Evolutionary conservation across 2,329 filamentous ascomycete genomes (phyloP), one percentile per base, ranked within the genome.

Genomic region (Pyricularia grisea): DNA sequence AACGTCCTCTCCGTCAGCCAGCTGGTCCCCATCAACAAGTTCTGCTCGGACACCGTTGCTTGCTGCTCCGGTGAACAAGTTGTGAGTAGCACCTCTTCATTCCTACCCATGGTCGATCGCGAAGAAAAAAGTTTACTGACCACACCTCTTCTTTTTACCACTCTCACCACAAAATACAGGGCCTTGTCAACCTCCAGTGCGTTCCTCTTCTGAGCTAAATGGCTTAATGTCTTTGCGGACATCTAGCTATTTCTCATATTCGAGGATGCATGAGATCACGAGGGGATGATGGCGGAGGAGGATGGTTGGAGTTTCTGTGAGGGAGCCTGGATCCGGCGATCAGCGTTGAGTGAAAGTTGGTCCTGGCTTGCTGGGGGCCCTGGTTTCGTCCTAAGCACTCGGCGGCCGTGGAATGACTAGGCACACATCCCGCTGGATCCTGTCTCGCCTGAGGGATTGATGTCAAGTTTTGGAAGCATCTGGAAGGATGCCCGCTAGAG

Each of bases 401-500:
- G 58, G n/a, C 14, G 14, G 10, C 58, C 25, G 42, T n/a, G 20
- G 42, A 50, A 17, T 2, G n/a, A 17, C 6, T 27, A 61, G 17
- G 10, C 11, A 12, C 58, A 25, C 58, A 25, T 2, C 23, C 58
- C 25, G n/a, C 23, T 27, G n/a, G 58, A 25, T 25, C 58, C 25
- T 61, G 58, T 61, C 58, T 61, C 58, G 58, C 25, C 20, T 61
- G 58, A 61, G 11, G 58, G 58, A 27, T 61, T 14, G 58, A 61
- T 61, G 25, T 61, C n/a, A 61, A 27, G 58, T 61, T 61, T 27
- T 61, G 58, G 58, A 61, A 61, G 10, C 25, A 36, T 36, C 58
- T 61, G 58, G 58, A 61, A 61, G 58, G 58, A 61, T 27, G 58
- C 58, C 58, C 58, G 58, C n/a, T 61, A 61, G 58, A 61, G 58